Percentiles rank a stretch among this genome's conserved stretches.
These are phyloP conservation scores for Butyriboletus loyo DNA, from an alignment of 768 basidiomycete species.

Conservation along the genomic window DNA sequence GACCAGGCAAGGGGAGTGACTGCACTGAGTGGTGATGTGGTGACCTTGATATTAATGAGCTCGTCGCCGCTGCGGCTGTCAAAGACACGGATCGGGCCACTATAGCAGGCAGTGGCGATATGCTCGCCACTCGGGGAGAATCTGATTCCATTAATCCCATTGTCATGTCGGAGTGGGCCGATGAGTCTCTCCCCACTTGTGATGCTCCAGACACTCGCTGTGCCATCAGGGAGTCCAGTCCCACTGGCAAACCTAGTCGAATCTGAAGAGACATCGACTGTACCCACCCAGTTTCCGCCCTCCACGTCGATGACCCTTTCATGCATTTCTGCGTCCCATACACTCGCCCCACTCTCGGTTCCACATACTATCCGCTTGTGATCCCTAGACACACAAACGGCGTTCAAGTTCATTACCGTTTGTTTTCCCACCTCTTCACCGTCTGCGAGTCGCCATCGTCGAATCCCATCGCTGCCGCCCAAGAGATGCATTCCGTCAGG, in stretches of 20 bases:
- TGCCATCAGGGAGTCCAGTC: too few species aligned
- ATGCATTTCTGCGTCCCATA: too few species aligned
- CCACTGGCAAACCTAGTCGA: background rate
- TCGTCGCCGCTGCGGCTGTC: too few species aligned
- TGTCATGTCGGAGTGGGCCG: too few species aligned
- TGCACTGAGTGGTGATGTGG: background rate
- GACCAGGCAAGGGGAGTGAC: background rate
- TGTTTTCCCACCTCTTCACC: background rate
- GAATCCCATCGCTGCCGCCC: background rate
- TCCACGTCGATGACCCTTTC: too few species aligned
- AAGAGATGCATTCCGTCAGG: background rate
- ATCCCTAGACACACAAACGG: background rate
- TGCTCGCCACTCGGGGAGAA: background rate
- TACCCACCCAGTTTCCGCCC: too few species aligned
- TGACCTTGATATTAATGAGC: background rate
- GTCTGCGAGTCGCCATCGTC: background rate
- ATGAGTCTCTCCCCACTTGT: too few species aligned
- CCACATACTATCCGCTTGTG: background rate
- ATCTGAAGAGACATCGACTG: background rate
- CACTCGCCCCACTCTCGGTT: too few species aligned
- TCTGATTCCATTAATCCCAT: too few species aligned
- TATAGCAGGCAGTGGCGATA: too few species aligned
- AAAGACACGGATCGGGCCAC: too few species aligned
- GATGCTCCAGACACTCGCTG: too few species aligned
- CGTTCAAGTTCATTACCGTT: accelerated